Evolutionary conservation across 2,329 filamentous ascomycete genomes (phyloP).

Genomic region (Alternaria alternata): DNA sequence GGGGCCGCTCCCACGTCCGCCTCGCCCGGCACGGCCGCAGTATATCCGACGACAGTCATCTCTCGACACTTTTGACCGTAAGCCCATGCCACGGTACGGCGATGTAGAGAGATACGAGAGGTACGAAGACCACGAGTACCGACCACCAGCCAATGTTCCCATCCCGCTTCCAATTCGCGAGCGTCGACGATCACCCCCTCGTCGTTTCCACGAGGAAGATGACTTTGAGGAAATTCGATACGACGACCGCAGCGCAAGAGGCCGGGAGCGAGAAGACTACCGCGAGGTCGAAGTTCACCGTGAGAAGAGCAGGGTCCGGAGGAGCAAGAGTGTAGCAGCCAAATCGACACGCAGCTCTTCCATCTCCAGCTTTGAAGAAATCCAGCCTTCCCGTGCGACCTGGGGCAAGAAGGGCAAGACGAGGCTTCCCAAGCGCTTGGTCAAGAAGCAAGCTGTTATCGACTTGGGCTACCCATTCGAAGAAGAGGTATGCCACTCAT

Average conservation of each 20-base stretch:
- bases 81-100: conserved; percentile 65
- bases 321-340: conserved; percentile 43
- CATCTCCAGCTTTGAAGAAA: conserved; percentile 53
- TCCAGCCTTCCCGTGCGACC: conserved; percentile 43
- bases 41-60: conserved; percentile 85
- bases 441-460: conserved; percentile 80
- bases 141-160: conserved; percentile 73
- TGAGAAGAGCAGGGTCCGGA: conserved; percentile 51
- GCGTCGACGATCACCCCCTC: conserved; percentile 58
- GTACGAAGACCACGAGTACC: conserved; percentile 60
- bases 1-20: conserved; percentile 47
- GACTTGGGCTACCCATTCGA: conserved; percentile 87
- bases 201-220: conserved; percentile 73
- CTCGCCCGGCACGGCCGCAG: conserved; percentile 73
- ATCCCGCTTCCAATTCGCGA: conserved; percentile 68
- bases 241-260: conserved; percentile 33
- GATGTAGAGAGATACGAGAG: conserved; percentile 60
- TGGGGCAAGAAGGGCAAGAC: conserved; percentile 79
- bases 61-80: conserved; percentile 87
- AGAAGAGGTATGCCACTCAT: conserved; percentile 72
- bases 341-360: conserved; percentile 49
- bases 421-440: conserved; percentile 80
- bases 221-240: conserved; percentile 67
- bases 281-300: conserved; percentile 59
- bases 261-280: conserved; percentile 54